A percentile compares a stretch with the other conserved stretches of the same genome.
phyloP scores from a whole-genome alignment of 2,329 filamentous ascomycete genomes.

The Myotisia sp. region DNA sequence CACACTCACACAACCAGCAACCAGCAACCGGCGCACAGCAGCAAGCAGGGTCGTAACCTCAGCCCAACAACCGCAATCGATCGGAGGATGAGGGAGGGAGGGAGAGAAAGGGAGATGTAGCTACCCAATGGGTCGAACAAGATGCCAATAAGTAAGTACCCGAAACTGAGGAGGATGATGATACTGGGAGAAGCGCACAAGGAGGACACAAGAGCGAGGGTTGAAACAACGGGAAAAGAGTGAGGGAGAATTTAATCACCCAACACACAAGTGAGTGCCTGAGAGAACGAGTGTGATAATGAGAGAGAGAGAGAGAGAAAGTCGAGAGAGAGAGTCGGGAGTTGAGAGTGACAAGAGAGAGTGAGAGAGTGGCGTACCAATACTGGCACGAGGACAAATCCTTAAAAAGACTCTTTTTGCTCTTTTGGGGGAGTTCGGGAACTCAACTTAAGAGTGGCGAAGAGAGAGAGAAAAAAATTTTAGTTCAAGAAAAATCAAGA shows the following conservation, averaged over 20 bases:
- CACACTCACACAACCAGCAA: no score
- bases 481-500: no score
- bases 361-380: no score
- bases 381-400: constrained; percentile 8
- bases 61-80: no score
- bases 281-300: no score
- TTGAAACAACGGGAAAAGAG: not conserved
- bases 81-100: not conserved
- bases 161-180: not conserved
- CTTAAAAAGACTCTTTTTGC: constrained; percentile 5
- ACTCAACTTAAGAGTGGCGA: no score
- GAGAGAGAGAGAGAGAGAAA: constrained; percentile 5
- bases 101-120: not conserved
- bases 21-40: no score
- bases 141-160: not conserved
- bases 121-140: not conserved
- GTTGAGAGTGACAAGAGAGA: not conserved
- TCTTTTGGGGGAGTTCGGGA: no score
- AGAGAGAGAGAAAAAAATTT: no score
- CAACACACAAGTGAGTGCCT: no score
- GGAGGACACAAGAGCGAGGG: not conserved
- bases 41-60: no score
- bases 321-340: constrained; percentile 3
- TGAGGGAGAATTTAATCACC: not conserved
- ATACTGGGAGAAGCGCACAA: not conserved